These are phyloP conservation scores for Buxus sempervirens DNA, from an alignment of 164 flowering plant species.

Conservation along the genomic window DNA sequence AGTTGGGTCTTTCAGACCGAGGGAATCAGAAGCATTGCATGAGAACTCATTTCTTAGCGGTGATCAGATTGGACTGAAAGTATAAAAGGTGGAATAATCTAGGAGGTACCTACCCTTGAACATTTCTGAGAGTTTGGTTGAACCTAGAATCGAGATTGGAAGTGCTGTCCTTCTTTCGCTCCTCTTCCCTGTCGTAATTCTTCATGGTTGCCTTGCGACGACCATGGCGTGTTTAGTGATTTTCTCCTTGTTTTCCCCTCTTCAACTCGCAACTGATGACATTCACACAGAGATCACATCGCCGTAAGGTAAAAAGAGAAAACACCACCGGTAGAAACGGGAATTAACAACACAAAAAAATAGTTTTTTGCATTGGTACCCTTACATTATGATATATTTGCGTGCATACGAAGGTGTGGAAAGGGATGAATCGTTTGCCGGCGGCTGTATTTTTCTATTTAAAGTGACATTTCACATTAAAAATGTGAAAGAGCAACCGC, in stretches of 20 bases:
- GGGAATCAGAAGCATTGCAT: not conserved
- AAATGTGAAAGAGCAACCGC: too few relatives aligned
- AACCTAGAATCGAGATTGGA: conserved; percentile 63
- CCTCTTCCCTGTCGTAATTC: conserved; percentile 33
- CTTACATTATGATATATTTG: too few relatives aligned
- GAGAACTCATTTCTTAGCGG: not conserved
- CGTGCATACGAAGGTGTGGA: too few relatives aligned
- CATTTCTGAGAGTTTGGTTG: conserved; percentile 79
- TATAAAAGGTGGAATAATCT: not conserved
- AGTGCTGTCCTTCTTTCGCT: conserved; percentile 26
- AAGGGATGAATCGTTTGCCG: too few relatives aligned
- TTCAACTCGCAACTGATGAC: not conserved
- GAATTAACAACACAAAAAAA: too few relatives aligned
- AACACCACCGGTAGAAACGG: too few relatives aligned
- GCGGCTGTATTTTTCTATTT: too few relatives aligned
- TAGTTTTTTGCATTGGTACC: too few relatives aligned
- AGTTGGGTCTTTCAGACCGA: not conserved
- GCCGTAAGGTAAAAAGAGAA: not conserved
- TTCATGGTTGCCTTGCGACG: conserved; percentile 25
- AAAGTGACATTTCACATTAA: too few relatives aligned
- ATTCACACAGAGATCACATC: not conserved
- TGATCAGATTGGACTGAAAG: not conserved
- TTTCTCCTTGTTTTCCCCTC: conserved; percentile 2
- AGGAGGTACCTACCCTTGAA: conserved; percentile 55
- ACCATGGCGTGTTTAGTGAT: conserved; percentile 10